phyloP scores from a whole-genome alignment of 495 filamentous ascomycete species.

The Penicillium coprophilum region DNA sequence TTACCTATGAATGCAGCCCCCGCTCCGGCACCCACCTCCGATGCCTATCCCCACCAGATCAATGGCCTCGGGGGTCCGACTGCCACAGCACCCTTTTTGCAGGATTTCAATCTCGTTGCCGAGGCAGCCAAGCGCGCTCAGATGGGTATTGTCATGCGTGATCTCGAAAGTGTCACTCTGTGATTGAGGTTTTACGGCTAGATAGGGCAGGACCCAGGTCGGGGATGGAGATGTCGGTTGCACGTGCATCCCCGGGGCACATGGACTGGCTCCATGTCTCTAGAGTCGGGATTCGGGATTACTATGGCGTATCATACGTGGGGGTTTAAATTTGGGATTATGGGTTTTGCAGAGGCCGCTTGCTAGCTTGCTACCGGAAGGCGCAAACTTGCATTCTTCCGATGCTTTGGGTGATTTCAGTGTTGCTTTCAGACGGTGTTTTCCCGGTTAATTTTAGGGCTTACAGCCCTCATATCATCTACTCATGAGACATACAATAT shows the following conservation, averaged over 20 bases:
- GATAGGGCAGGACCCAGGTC: constrained; percentile 16
- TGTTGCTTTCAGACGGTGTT: constrained; percentile 3
- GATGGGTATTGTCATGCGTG: constrained; percentile 81
- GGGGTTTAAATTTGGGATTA: constrained; percentile 1
- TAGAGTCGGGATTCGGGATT: constrained; percentile 7
- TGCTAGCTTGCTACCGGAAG: neutral
- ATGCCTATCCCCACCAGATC: constrained; percentile 34
- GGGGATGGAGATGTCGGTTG: constrained; percentile 1
- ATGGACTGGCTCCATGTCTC: constrained; percentile 22
- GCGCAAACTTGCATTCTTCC: neutral
- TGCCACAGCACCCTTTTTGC: constrained; percentile 61
- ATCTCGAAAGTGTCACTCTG: constrained; percentile 60
- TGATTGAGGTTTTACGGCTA: constrained; percentile 19
- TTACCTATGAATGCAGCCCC: constrained; percentile 18
- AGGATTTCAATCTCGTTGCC: constrained; percentile 84
- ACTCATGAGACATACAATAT: constrained; percentile 9
- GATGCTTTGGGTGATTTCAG: neutral
- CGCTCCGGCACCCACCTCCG: constrained; percentile 19
- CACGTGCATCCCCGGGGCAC: constrained; percentile 1
- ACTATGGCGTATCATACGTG: constrained; percentile 10
- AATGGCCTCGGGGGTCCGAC: constrained; percentile 46
- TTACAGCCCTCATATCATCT: constrained; percentile 1
- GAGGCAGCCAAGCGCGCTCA: constrained; percentile 93
- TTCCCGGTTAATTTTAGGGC: neutral
- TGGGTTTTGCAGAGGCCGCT: neutral